A percentile compares a stretch with the other conserved stretches of the same genome.
Conservation (phyloP, 768 basidiomycete species). For the Cubamyces lactineus region DNA sequence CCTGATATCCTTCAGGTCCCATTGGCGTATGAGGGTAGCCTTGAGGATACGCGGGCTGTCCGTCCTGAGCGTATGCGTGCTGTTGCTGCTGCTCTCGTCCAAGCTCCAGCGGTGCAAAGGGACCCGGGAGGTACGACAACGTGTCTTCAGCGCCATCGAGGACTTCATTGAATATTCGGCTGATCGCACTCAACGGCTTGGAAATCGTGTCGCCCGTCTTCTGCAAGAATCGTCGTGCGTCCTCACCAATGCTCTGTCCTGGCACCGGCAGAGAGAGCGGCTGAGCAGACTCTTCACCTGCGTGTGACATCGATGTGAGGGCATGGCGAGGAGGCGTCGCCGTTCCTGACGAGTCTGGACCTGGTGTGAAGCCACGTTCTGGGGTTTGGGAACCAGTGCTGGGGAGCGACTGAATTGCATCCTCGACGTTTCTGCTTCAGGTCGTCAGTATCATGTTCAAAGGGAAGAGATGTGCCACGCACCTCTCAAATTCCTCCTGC, state of each 20-base stretch:
- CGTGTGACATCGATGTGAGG: constrained; percentile 42
- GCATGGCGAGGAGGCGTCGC: constrained; percentile 22
- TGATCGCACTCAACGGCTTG: constrained; percentile 87
- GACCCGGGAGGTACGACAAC: constrained; percentile 65
- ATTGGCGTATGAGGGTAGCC: constrained; percentile 45
- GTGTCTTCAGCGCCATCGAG: constrained; percentile 73
- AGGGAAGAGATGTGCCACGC: constrained; percentile 21
- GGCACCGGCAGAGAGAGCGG: constrained; percentile 67
- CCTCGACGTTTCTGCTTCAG: constrained; percentile 56
- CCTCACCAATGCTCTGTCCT: constrained; percentile 54
- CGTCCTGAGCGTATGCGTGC: constrained; percentile 31
- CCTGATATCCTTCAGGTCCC: constrained; percentile 30
- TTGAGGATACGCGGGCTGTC: constrained; percentile 33
- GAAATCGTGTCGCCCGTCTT: constrained; percentile 90
- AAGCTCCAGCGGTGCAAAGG: constrained; percentile 70
- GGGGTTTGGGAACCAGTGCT: constrained; percentile 38
- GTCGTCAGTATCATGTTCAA: not conserved
- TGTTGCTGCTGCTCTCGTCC: constrained; percentile 52
- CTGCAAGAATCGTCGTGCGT: constrained; percentile 82
- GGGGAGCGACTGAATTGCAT: constrained; percentile 55
- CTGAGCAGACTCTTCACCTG: constrained; percentile 89
- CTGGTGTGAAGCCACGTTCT: constrained; percentile 32
- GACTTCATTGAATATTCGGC: constrained; percentile 85
- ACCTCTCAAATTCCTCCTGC: constrained; percentile 91
- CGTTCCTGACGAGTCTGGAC: constrained; percentile 32